These are phyloP conservation scores for Paraconiothyrium sp. DNA, from an alignment of 2,329 filamentous ascomycete species.

Conservation along the genomic window DNA sequence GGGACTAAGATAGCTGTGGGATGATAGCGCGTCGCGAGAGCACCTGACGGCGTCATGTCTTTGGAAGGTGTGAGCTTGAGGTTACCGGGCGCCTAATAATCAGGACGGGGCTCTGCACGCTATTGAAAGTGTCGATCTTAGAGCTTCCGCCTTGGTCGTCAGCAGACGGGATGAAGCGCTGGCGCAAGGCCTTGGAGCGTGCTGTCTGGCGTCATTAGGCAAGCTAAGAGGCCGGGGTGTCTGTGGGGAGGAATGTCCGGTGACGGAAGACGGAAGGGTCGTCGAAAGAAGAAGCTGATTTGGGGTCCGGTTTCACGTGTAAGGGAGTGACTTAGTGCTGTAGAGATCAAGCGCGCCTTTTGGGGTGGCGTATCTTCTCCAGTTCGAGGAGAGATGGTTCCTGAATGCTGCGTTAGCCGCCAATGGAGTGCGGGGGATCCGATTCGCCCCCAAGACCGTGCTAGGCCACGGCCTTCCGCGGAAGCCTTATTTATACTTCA, in stretches of 20 bases:
- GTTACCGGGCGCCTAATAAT: conserved; percentile 19
- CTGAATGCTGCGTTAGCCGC: conserved; percentile 14
- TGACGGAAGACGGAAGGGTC: conserved; percentile 10
- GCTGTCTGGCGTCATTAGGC: conserved; percentile 16
- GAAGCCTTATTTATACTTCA: conserved; percentile 15
- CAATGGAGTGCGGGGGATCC: conserved; percentile 27
- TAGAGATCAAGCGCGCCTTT: neutral
- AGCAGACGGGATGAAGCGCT: conserved; percentile 17
- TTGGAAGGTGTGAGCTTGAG: conserved; percentile 29
- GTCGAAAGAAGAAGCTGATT: conserved; percentile 21
- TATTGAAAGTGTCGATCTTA: conserved; percentile 16
- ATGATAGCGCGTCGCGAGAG: neutral
- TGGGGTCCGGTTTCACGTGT: neutral
- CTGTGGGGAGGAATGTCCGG: conserved; percentile 15
- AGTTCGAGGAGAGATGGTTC: conserved; percentile 8
- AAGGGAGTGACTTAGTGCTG: neutral
- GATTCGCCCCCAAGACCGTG: conserved; percentile 4
- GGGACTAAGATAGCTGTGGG: neutral
- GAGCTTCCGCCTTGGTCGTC: conserved; percentile 19
- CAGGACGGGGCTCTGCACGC: conserved; percentile 14
- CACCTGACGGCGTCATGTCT: conserved; percentile 19
- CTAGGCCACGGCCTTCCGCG: conserved; percentile 16
- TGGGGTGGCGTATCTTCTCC: neutral
- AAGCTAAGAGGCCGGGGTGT: conserved; percentile 6
- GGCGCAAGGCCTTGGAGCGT: conserved; percentile 4